A percentile compares a stretch with the other conserved stretches of the same genome.
These are phyloP conservation scores for Pluteus cervinus DNA, from an alignment of 768 basidiomycete genomes.

Conservation along the genomic window DNA sequence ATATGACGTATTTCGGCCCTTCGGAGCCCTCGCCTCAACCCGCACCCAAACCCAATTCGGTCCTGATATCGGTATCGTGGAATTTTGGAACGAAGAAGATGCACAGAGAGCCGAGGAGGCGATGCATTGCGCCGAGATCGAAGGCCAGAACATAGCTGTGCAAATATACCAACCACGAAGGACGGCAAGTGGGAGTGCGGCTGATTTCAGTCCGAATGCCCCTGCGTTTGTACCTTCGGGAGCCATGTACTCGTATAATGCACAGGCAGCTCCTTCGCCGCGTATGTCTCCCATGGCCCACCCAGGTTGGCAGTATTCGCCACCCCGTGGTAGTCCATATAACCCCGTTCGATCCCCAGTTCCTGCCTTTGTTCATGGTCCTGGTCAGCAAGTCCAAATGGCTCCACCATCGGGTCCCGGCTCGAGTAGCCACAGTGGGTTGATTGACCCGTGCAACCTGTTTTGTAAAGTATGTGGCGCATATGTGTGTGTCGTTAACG, in stretches of 20 bases:
- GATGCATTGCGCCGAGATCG: slow-evolving; percentile 79
- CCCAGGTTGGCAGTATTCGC: slow-evolving; percentile 48
- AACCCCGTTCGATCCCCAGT: slow-evolving; percentile 34
- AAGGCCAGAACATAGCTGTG: slow-evolving; percentile 80
- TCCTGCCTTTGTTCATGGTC: slow-evolving; percentile 71
- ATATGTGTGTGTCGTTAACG: slow-evolving; percentile 7
- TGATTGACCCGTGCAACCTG: slow-evolving; percentile 87
- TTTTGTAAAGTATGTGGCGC: slow-evolving; percentile 70
- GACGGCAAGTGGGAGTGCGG: slow-evolving; percentile 37
- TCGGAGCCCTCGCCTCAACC: slow-evolving; percentile 76
- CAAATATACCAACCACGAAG: slow-evolving; percentile 70
- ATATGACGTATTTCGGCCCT: slow-evolving; percentile 82
- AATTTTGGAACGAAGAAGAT: slow-evolving; percentile 87
- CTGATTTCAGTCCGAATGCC: slow-evolving; percentile 70
- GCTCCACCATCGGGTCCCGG: slow-evolving; percentile 72
- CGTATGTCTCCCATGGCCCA: background rate
- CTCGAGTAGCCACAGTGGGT: slow-evolving; percentile 77
- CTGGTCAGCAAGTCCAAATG: slow-evolving; percentile 85
- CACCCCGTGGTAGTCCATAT: slow-evolving; percentile 53
- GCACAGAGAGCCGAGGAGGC: slow-evolving; percentile 73
- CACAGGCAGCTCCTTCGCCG: slow-evolving; percentile 36
- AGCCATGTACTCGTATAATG: slow-evolving; percentile 56
- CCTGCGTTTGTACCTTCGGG: slow-evolving; percentile 73
- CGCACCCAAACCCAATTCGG: slow-evolving; percentile 73
- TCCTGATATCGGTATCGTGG: slow-evolving; percentile 70